A percentile compares a stretch with the other conserved stretches of the same genome.
These are phyloP conservation scores for Canariomyces notabilis DNA, from an alignment of 2,329 filamentous ascomycete species.

Conservation along the genomic window DNA sequence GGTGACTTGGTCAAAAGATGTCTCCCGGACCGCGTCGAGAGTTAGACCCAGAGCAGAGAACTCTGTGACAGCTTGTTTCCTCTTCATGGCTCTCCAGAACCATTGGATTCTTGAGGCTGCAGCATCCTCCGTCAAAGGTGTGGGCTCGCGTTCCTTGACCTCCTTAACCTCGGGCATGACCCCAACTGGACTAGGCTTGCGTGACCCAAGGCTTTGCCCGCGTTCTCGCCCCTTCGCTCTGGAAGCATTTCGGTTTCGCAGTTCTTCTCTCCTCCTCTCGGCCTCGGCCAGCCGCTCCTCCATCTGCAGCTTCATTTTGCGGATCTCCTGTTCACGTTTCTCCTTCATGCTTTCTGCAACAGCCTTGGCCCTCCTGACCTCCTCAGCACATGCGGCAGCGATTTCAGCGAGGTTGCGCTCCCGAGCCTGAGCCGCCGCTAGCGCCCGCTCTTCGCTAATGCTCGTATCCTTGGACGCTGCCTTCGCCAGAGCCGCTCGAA, in stretches of 20 bases:
- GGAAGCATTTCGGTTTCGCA: constrained; percentile 50
- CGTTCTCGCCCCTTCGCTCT: constrained; percentile 41
- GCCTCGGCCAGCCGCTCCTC: constrained; percentile 76
- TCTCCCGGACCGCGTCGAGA: constrained; percentile 64
- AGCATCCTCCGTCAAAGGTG: constrained; percentile 50
- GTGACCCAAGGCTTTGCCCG: constrained; percentile 45
- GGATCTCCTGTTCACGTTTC: constrained; percentile 69
- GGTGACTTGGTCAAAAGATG: constrained; percentile 70
- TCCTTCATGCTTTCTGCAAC: constrained; percentile 79
- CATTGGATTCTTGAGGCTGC: constrained; percentile 64
- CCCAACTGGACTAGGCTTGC: constrained; percentile 43
- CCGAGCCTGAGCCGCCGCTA: constrained; percentile 71
- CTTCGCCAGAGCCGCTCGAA: constrained; percentile 70
- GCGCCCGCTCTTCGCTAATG: constrained; percentile 67
- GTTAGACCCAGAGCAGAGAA: constrained; percentile 64
- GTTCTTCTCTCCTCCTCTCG: constrained; percentile 63
- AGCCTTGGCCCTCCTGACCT: constrained; percentile 76
- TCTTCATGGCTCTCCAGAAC: constrained; percentile 59
- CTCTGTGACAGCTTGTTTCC: constrained; percentile 56
- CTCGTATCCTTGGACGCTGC: constrained; percentile 59
- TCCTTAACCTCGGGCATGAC: constrained; percentile 47
- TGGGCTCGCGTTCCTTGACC: constrained; percentile 42
- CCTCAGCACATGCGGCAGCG: constrained; percentile 73
- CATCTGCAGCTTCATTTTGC: constrained; percentile 66
- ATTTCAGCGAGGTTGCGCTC: constrained; percentile 80